These are phyloP conservation scores for Candida qinlingensis DNA, from an alignment of 805 yeast species.

Conservation along the genomic window DNA sequence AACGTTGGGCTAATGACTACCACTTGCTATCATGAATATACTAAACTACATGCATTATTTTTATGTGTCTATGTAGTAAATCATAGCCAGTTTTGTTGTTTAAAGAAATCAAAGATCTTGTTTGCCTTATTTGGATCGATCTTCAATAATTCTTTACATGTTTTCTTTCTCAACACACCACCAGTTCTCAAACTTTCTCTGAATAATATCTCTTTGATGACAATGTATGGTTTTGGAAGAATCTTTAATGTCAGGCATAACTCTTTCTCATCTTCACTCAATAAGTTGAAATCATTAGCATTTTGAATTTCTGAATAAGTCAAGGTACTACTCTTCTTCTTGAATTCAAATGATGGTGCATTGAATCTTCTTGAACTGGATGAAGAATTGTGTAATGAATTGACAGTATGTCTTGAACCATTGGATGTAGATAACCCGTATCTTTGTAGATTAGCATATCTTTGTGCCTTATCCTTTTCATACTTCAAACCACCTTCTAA, in stretches of 20 bases:
- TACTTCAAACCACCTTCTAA: conserved; percentile 77
- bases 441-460: conserved; percentile 59
- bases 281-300: conserved; percentile 75
- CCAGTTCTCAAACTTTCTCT: conserved; percentile 83
- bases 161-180: conserved; percentile 75
- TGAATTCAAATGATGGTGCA: conserved; percentile 15
- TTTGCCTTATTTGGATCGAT: conserved; percentile 85
- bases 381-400: conserved; percentile 23
- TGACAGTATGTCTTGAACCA: conserved; percentile 30
- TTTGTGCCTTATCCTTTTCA: conserved; percentile 79
- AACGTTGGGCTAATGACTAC: neutral
- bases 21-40: too few species aligned
- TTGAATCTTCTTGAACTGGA: conserved; percentile 14
- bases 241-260: conserved; percentile 80
- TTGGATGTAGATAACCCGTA: conserved; percentile 28
- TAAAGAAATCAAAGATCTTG: conserved; percentile 86
- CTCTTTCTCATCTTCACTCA: conserved; percentile 84
- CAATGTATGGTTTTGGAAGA: conserved; percentile 89
- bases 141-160: conserved; percentile 77
- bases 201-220: conserved; percentile 84
- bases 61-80: neutral
- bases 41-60: neutral
- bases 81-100: conserved; percentile 80
- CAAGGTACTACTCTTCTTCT: conserved; percentile 34
- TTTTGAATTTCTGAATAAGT: conserved; percentile 65